phyloP scores from a whole-genome alignment of 768 basidiomycete genomes.

The Lyophyllum decastes region DNA sequence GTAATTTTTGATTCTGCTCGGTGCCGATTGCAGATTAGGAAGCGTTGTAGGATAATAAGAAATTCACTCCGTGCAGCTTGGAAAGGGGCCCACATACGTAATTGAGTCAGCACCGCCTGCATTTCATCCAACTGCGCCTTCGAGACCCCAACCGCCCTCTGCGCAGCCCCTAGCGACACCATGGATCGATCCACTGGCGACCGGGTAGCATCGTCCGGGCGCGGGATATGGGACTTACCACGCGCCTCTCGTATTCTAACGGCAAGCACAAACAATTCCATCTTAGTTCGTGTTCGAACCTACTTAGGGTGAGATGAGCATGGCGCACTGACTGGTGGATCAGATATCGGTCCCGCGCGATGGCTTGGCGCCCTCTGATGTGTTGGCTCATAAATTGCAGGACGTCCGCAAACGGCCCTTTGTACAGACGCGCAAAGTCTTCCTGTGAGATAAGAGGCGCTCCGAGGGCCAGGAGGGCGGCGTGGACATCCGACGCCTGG shows the following conservation, averaged over 20 bases:
- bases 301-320: background rate
- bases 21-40: background rate
- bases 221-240: slow-evolving; percentile 2
- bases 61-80: too few species aligned
- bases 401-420: slow-evolving; percentile 15
- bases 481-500: slow-evolving; percentile 7
- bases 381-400: slow-evolving; percentile 18
- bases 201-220: slow-evolving; percentile 2
- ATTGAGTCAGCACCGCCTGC: slow-evolving; percentile 7
- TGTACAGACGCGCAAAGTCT: slow-evolving; percentile 18
- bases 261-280: background rate
- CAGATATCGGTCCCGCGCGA: slow-evolving; percentile 10
- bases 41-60: too few species aligned
- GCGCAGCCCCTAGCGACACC: background rate
- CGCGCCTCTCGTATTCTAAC: slow-evolving; percentile 11
- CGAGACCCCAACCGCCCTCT: background rate
- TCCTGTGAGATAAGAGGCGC: slow-evolving; percentile 14
- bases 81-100: too few species aligned
- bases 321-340: slow-evolving; percentile 14
- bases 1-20: slow-evolving; percentile 1
- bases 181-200: slow-evolving; percentile 5
- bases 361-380: slow-evolving; percentile 17
- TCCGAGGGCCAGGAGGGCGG: slow-evolving; percentile 9
- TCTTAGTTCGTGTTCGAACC: background rate
- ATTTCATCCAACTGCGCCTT: slow-evolving; percentile 12